Evolutionary conservation across 257 asterid genomes (phyloP), one percentile per base, ranked within the genome.

Genomic region (Marsdenia floribunda): DNA sequence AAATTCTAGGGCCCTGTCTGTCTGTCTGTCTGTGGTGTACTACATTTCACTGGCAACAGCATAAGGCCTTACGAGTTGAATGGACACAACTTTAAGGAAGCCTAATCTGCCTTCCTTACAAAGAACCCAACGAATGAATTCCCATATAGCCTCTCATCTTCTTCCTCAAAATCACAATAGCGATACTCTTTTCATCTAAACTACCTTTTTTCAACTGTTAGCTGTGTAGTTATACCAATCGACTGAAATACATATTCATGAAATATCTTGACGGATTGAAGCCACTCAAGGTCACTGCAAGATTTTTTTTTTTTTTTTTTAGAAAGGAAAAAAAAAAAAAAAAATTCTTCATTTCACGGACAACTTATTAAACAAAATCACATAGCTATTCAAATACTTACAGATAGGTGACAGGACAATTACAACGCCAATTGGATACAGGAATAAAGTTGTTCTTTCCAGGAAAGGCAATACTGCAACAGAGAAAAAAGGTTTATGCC

Each of bases 361-460:
- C 50, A 54, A 22, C 29, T 14, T 65, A 37, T 67, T 37, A 50
- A 46, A 60, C 6, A 35, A 4, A 42, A 49, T 55, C 50, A n/a
- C 46, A 21, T 10, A n/a, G 63, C 40, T 15, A 42, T 21, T 2
- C 0, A 58, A 73, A 64, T 47, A 79, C 90, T 84, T 80, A 88
- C 93, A 78, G 71, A 88, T 90, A 50, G 99, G 99, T 68, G 93
- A 90, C 73, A 95, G 94, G 74, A 95, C 90, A 72, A 95, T 80
- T 69, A 83, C 91, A 61, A 82, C 55, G 55, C 99, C 98, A 68
- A 95, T 95, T 73, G 99, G 99, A 80, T 95, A 95, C 73, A 95
- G 88, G 85, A 95, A 92, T 80, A 95, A 82, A n/a, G 99, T 95
- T 60, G 99, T 92, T 88, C 91, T 95, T 85, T 92, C 99, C 88